Conservation (phyloP, 257 asterid genomes). For the Hygrophila difformis region DNA sequence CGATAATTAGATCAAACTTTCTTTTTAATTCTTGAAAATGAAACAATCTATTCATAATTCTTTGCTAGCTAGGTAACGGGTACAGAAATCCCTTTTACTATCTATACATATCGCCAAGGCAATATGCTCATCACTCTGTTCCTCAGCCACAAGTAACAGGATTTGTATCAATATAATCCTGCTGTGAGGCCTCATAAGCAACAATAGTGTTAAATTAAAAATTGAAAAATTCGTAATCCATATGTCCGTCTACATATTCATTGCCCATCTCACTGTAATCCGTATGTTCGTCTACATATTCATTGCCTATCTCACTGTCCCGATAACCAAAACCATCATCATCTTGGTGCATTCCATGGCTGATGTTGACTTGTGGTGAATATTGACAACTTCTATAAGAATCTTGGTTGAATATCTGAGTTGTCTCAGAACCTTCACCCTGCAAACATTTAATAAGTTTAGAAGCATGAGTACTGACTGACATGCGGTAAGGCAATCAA, state of each 20-base stretch:
- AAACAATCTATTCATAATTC: no score
- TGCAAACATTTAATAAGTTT: slow-evolving; percentile 8
- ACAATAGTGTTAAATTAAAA: background rate
- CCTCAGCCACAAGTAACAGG: background rate
- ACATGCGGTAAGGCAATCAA: background rate
- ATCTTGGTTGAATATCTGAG: slow-evolving; percentile 4
- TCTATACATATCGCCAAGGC: no score
- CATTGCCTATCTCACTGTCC: slow-evolving; percentile 8
- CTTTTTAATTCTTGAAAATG: no score
- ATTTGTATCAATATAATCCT: background rate
- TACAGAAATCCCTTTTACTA: no score
- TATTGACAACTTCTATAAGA: slow-evolving; percentile 11
- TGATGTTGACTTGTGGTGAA: slow-evolving; percentile 4
- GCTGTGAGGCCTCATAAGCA: background rate
- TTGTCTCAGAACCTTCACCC: slow-evolving; percentile 20
- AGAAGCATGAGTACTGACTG: background rate
- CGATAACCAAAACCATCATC: slow-evolving; percentile 10
- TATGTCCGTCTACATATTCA: slow-evolving; percentile 20
- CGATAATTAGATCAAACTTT: no score
- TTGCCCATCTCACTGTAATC: slow-evolving; percentile 5
- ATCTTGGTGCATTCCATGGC: slow-evolving; percentile 3
- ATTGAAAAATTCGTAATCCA: slow-evolving; percentile 13
- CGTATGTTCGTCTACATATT: slow-evolving; percentile 18
- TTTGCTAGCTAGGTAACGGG: no score
- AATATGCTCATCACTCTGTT: background rate